Base-by-base conservation (phyloP, 371 early-diverging fungal species). In the Rhizomucor pusillus region DNA sequence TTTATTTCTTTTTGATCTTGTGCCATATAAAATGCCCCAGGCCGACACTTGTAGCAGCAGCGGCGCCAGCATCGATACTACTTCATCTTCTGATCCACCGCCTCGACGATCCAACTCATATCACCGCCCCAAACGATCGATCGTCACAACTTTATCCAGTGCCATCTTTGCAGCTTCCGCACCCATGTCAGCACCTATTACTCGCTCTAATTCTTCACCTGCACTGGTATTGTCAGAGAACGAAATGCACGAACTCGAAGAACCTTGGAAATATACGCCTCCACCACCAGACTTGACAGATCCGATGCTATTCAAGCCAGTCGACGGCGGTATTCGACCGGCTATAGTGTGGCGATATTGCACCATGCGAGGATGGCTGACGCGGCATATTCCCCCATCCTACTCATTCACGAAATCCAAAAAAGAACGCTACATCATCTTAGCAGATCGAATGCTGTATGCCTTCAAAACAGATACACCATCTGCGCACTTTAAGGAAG, bases 381-480 rank as follows among this genome's bases (percentile, higher is more conserved):
- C 56, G 0, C 67, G 67, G n/a, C 64, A 72, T 23, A 45, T 56
- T 13, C 57, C 63, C 14, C 66, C 72, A 0, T 51, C 59, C 7
- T 72, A 67, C 49, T 62, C 66, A 4, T 72, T 72, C 22, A 65
- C 63, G n/a, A 66, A 63, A 34, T 44, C 37, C 0, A 40, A 39
- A 20, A 72, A 72, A 33, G 52, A 50, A 39, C 61, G 72, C 5
- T 68, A 59, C 35, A 41, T 72, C n/a, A 52, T 72, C 5, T 41
- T 72, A 18, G 65, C 63, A 0, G 72, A 72, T 50, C 58, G 68
- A 12, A 50, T 65, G 43, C 37, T 72, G 3, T 72, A 68, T 57
- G 43, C 60, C 14, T 72, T 67, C 50, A 72, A 72, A 44, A 47
- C 60, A 3, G 68, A 67, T 33, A 40, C 56, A 20, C 63, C 65